Percentiles rank a stretch among this genome's conserved stretches.
phyloP scores from a whole-genome alignment of 352 stramenopile genomes.

The Phytophthora sansomeana region DNA sequence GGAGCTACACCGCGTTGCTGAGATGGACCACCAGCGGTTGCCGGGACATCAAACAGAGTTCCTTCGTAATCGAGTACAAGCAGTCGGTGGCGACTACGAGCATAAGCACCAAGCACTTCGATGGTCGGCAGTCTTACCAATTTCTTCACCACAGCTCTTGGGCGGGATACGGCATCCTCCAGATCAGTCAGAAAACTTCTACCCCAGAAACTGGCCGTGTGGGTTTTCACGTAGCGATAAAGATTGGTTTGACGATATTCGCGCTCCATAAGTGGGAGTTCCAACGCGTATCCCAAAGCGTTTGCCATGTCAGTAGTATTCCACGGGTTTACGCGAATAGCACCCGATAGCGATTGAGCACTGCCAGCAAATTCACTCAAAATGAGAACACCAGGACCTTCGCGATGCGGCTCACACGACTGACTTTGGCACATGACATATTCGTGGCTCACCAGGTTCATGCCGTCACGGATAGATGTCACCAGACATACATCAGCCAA shows the following conservation, averaged over 20 bases:
- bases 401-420: conserved; percentile 59
- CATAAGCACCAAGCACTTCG: conserved; percentile 65
- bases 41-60: conserved; percentile 67
- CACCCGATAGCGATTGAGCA: conserved; percentile 88
- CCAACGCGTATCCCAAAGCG: conserved; percentile 75
- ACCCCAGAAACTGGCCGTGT: conserved; percentile 89
- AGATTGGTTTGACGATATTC: conserved; percentile 89
- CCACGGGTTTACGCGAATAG: conserved; percentile 91
- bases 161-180: conserved; percentile 52
- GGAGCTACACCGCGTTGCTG: conserved; percentile 67
- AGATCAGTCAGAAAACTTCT: conserved; percentile 85
- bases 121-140: conserved; percentile 54
- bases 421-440: conserved; percentile 89
- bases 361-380: conserved; percentile 91
- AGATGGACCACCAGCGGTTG: conserved; percentile 17
- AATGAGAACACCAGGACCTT: conserved; percentile 85
- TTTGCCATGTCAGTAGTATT: conserved; percentile 84
- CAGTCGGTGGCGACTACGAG: conserved; percentile 61
- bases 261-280: conserved; percentile 82
- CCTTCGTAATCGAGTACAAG: conserved; percentile 87
- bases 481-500: conserved; percentile 91
- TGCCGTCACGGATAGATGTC: conserved; percentile 89
- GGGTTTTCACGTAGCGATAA: conserved; percentile 86
- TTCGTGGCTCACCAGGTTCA: conserved; percentile 93
- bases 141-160: conserved; percentile 48